These are phyloP conservation scores for Dioscorea alata DNA, from an alignment of 106 monocot genomes.

Conservation along the genomic window DNA sequence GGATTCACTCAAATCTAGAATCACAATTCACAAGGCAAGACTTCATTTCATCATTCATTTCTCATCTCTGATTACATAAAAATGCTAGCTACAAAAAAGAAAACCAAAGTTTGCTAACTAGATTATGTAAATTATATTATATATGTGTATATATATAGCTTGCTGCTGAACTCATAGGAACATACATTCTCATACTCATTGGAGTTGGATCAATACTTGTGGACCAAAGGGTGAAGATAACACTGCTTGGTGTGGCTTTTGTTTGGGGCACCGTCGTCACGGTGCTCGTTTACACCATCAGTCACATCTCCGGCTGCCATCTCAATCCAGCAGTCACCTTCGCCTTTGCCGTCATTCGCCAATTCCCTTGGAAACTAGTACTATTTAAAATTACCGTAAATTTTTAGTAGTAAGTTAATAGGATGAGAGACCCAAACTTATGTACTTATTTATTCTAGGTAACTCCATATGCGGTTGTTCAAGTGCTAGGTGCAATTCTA, in stretches of 20 bases:
- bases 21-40: too few relatives aligned
- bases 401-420: too few relatives aligned
- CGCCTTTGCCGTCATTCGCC: not conserved
- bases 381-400: not conserved
- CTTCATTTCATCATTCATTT: too few relatives aligned
- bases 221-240: not conserved
- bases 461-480: constrained; percentile 6
- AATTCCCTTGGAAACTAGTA: constrained; percentile 4
- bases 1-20: too few relatives aligned
- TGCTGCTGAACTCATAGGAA: not conserved
- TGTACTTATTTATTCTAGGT: constrained; percentile 1
- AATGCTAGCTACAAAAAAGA: too few relatives aligned
- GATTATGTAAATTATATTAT: not conserved
- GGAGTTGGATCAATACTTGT: not conserved
- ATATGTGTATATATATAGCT: not conserved
- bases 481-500: not conserved
- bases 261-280: not conserved
- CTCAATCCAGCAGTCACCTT: constrained; percentile 5
- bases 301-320: constrained; percentile 5
- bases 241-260: not conserved
- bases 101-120: too few relatives aligned
- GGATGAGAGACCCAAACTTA: not conserved
- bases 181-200: not conserved
- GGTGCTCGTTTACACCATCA: not conserved
- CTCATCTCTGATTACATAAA: too few relatives aligned